Evolutionary conservation across 805 yeast genomes (phyloP), one percentile per base, ranked within the genome.

Genomic region (Metschnikowia colocasiae): DNA sequence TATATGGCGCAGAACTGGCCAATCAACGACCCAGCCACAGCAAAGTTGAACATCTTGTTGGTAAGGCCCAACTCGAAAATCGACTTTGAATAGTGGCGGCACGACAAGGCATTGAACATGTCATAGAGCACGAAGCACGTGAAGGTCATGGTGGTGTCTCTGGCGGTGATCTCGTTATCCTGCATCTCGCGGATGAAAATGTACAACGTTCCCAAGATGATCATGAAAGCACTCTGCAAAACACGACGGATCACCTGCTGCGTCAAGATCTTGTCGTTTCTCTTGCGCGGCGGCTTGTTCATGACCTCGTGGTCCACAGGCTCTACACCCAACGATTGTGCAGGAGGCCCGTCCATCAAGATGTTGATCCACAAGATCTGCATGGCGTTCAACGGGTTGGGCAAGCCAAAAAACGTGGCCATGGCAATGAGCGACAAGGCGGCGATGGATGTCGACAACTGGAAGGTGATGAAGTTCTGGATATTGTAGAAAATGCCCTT

Each of bases 311-410:
- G 90, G 61, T 92, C 98, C 12, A 92, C 98, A 1, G 97, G 95
- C 68, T 92, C 99, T 27, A 94, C 98, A 49, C 99, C 99, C 37
- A 92, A 73, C 0, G 96, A 87, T 70, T 92, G 99, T 1, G 98
- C 98, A 3, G 99, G 99, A 9, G 99, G 99, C 1, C 99, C 99
- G 70, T 92, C 99, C 99, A 92, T 92, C 48, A 92, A 76, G 53
- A 92, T 94, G 64, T 92, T 92, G 64, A 92, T 92, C 97, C 98
- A 92, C 59, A 92, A 73, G 58, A 92, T 94, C 73, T 94, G 98
- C 99, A 92, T 92, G 25, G 99, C 97, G 63, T 92, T 92, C 58
- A 92, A 76, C 9, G 99, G 99, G 58, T 89, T 91, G 43, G 97
- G 96, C 50, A 92, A 75, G 49, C 87, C 87, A 61, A 91, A 83